Base-by-base conservation (phyloP, 805 yeast genomes). In the Wickerhamomyces chambardii region DNA sequence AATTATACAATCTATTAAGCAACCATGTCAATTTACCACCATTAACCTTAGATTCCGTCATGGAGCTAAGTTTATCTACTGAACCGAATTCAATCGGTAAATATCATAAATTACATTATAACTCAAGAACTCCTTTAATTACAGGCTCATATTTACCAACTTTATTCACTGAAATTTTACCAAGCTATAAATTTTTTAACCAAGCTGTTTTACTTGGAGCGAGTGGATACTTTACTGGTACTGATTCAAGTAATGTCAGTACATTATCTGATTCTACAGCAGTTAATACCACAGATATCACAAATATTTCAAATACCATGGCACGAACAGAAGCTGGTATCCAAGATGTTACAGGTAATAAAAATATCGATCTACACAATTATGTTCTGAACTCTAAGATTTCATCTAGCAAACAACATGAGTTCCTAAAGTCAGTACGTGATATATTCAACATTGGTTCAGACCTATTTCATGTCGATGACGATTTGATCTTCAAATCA, bases 101-200 rank as follows among this genome's bases (percentile, higher is more conserved):
- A 17, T 68, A 66, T 39, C 53, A 62, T 31, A 58, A 58, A 29
- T 54, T 47, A 28, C 73, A 71, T 44, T 58, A 60, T 34, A 49
- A 61, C 3, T 69, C 75, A 26, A 62, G 75, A 53, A 66, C 75
- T 31, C 79, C 86, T 1, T 51, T 82, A 31, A 55, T 73, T 16
- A 60, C 69, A 3, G 89, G 89, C 4, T 68, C 80, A 3, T 78
- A 75, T 45, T 56, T 79, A 12, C 82, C 90, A 2, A 63, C 80
- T 11, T 44, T 82, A 33, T 82, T 81, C 50, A 77, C 82, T 4
- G 78, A 73, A 31, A 42, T 68, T 14, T 51, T 71, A 14, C 74
- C 80, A 12, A 59, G 61, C 18, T 81, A 75, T 51, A 66, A 73
- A 33, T 59, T 82, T 15, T 78, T 78, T 44, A 70, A 76, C 34